phyloP scores from a whole-genome alignment of 1,284 basidiomycete species.

The Trametes hirsuta region DNA sequence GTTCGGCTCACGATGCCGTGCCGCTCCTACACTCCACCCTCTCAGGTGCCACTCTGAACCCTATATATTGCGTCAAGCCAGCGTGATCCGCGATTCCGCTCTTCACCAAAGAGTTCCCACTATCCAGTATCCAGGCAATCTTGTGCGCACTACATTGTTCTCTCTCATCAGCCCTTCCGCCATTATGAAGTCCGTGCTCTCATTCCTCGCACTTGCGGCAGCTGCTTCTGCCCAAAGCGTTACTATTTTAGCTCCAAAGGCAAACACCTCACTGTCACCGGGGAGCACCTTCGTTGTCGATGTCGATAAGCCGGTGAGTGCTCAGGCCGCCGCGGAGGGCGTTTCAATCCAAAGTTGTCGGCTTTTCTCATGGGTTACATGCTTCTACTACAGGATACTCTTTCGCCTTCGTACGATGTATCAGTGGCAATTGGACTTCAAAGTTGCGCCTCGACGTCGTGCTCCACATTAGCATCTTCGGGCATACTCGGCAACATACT shows the following conservation, averaged over 20 bases:
- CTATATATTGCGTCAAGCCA: background rate
- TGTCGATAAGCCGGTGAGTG: constrained; percentile 10
- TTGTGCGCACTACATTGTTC: too few relatives aligned
- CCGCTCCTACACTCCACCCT: background rate
- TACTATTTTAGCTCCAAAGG: constrained; percentile 1
- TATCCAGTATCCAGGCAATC: too few relatives aligned
- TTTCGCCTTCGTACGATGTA: constrained; percentile 43
- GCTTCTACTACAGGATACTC: constrained; percentile 7
- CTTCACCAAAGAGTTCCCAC: background rate
- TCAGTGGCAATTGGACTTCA: constrained; percentile 43
- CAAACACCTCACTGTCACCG: background rate
- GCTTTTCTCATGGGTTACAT: background rate
- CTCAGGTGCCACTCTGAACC: background rate
- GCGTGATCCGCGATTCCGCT: background rate
- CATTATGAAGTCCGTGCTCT: too few relatives aligned
- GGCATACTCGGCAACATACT: constrained; percentile 42
- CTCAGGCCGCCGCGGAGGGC: too few relatives aligned
- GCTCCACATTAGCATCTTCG: constrained; percentile 25
- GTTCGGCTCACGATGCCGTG: background rate
- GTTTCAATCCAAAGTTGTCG: too few relatives aligned
- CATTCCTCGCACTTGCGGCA: background rate
- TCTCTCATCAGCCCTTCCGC: too few relatives aligned
- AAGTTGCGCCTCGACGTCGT: constrained; percentile 31
- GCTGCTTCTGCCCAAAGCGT: constrained; percentile 2
- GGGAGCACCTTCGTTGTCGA: constrained; percentile 2